Evolutionary conservation across 768 basidiomycete species (phyloP).

Genomic region (Hortiboletus flavorubellus): DNA sequence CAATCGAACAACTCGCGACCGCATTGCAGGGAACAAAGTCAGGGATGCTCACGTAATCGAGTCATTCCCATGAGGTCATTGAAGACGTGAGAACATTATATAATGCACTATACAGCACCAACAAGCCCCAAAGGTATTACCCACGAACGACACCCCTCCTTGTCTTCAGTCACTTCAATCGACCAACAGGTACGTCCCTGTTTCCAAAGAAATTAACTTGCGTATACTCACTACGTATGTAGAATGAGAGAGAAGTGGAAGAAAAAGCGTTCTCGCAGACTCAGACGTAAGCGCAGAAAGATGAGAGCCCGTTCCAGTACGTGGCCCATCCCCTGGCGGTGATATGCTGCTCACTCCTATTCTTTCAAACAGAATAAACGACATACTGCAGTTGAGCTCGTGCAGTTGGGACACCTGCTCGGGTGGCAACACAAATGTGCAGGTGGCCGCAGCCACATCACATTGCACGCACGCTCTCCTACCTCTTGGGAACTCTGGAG

Average conservation of each 20-base stretch:
- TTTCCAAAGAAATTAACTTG: neutral
- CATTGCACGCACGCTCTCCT: slow-evolving; percentile 27
- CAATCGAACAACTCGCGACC: slow-evolving; percentile 7
- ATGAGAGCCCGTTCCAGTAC: slow-evolving; percentile 92
- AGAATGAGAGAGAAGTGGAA: slow-evolving; percentile 98
- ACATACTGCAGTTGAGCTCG: slow-evolving; percentile 27
- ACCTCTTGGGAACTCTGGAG: slow-evolving; percentile 23
- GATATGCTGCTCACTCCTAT: neutral
- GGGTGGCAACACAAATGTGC: slow-evolving; percentile 10
- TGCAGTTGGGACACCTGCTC: slow-evolving; percentile 20
- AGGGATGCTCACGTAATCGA: neutral
- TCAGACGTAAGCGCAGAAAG: slow-evolving; percentile 93
- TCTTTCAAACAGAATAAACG: slow-evolving; percentile 35
- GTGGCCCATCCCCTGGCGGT: slow-evolving; percentile 31
- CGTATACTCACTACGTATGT: neutral
- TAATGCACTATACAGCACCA: slow-evolving; percentile 38
- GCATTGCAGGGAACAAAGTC: slow-evolving; percentile 5
- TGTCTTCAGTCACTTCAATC: slow-evolving; percentile 32
- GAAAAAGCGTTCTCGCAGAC: slow-evolving; percentile 92
- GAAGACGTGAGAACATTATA: slow-evolving; percentile 16
- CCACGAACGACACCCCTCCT: slow-evolving; percentile 5
- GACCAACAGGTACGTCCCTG: slow-evolving; percentile 24
- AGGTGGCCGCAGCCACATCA: slow-evolving; percentile 15
- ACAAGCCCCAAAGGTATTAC: slow-evolving; percentile 26
- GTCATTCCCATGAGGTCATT: slow-evolving; percentile 6